Percentiles rank a stretch among this genome's conserved stretches.
Evolutionary conservation across 805 yeast species (phyloP).

Genomic region (Barnettozyma salicaria): DNA sequence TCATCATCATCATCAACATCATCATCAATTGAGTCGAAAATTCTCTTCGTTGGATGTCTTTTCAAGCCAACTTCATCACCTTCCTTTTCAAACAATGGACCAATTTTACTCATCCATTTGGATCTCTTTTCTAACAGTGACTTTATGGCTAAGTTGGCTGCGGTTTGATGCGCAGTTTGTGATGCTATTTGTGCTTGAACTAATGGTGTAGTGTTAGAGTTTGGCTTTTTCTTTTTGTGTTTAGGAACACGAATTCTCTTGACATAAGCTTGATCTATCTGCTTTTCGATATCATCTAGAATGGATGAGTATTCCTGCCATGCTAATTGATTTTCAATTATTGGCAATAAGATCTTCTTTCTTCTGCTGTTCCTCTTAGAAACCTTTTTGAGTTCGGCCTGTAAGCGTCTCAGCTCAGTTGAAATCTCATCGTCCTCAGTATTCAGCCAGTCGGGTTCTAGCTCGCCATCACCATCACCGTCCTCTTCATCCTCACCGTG

Average conservation of each 20-base stretch:
- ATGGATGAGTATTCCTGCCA: conserved; percentile 92
- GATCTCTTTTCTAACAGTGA: conserved; percentile 78
- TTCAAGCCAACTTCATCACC: conserved; percentile 19
- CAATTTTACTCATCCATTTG: conserved; percentile 87
- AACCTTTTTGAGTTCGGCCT: conserved; percentile 56
- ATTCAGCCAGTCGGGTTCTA: conserved; percentile 56
- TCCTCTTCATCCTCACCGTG: conserved; percentile 17
- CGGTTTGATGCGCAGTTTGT: conserved; percentile 51
- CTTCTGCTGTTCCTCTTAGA: conserved; percentile 60
- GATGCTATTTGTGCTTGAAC: conserved; percentile 25
- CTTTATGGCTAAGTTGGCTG: conserved; percentile 71
- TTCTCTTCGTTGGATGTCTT: conserved; percentile 21
- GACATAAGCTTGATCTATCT: conserved; percentile 89
- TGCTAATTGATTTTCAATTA: conserved; percentile 82
- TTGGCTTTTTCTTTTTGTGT: conserved; percentile 34
- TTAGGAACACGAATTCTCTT: conserved; percentile 73
- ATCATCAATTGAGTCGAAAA: conserved; percentile 20
- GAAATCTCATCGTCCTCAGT: conserved; percentile 94
- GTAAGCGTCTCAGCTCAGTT: conserved; percentile 71
- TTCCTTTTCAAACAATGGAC: conserved; percentile 61
- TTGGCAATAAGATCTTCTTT: conserved; percentile 59
- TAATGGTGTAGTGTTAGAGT: conserved; percentile 27
- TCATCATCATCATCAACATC: conserved; percentile 29
- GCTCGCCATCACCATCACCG: conserved; percentile 22
- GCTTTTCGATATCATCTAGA: conserved; percentile 90